phyloP scores from a whole-genome alignment of 108 stramenopile species.

The Schizochytrium sp. region DNA sequence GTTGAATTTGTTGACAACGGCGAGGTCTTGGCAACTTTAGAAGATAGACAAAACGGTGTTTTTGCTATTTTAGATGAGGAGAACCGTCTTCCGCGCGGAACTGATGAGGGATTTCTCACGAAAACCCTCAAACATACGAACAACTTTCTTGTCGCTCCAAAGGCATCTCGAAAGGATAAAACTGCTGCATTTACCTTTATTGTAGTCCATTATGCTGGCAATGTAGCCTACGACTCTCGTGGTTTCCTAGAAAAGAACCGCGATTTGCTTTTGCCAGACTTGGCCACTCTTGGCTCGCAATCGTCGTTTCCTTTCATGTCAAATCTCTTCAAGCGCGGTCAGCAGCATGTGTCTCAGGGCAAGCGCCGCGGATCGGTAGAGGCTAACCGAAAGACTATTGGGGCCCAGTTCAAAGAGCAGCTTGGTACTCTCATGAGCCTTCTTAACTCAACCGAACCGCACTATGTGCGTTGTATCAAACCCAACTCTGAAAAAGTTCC shows the following conservation, averaged over 20 bases:
- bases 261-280: conserved; percentile 75
- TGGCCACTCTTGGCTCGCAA: conserved; percentile 67
- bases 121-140: conserved; percentile 67
- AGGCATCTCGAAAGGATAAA: conserved; percentile 79
- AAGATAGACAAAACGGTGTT: conserved; percentile 60
- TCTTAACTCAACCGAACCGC: conserved; percentile 84
- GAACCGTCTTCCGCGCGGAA: conserved; percentile 57
- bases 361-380: background rate
- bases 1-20: conserved; percentile 64
- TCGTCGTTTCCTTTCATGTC: conserved; percentile 64
- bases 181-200: conserved; percentile 58
- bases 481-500: conserved; percentile 83
- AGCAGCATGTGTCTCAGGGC: background rate
- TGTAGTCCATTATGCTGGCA: conserved; percentile 74
- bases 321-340: conserved; percentile 49
- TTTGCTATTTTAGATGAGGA: conserved; percentile 69
- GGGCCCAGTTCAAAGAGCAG: conserved; percentile 81
- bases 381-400: conserved; percentile 67
- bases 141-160: conserved; percentile 62
- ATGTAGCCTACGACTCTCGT: conserved; percentile 69
- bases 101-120: conserved; percentile 64
- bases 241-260: conserved; percentile 75
- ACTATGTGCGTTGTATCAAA: conserved; percentile 91
- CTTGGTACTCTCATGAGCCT: conserved; percentile 84
- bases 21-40: conserved; percentile 67